A percentile compares a stretch with the other conserved stretches of the same genome.
Evolutionary conservation across 2,329 filamentous ascomycete species (phyloP).

Genomic region (Cladophialophora exuberans): DNA sequence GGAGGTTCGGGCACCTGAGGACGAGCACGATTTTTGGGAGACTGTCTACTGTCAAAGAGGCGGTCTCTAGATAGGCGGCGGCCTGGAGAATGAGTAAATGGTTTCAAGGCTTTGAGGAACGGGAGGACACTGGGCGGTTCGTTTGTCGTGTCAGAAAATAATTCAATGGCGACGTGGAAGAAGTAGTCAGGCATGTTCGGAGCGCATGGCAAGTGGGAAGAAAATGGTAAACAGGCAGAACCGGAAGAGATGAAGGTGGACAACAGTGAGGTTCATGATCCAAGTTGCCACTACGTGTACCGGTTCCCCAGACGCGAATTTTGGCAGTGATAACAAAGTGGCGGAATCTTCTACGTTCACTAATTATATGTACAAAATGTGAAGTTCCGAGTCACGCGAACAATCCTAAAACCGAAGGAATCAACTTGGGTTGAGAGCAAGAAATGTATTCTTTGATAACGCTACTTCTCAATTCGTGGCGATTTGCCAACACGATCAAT

Average conservation of each 20-base stretch:
- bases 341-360: neutral
- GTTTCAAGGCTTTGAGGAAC: conserved; percentile 31
- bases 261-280: neutral
- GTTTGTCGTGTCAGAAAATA: conserved; percentile 57
- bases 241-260: neutral
- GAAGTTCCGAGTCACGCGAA: too few relatives aligned
- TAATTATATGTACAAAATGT: neutral
- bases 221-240: neutral
- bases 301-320: neutral
- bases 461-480: neutral
- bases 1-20: conserved; percentile 10
- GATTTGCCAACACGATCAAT: neutral
- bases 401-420: too few relatives aligned
- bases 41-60: conserved; percentile 15
- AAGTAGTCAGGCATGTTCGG: conserved; percentile 64
- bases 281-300: too few relatives aligned
- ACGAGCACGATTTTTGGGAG: neutral
- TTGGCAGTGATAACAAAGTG: neutral
- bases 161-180: conserved; percentile 65
- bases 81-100: conserved; percentile 23
- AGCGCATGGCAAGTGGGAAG: conserved; percentile 8
- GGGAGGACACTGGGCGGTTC: conserved; percentile 19
- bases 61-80: conserved; percentile 20
- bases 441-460: neutral
- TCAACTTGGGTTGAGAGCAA: neutral